A percentile compares a stretch with the other conserved stretches of the same genome.
Evolutionary conservation across 176 grass and related monocot species (phyloP).

Genomic region (Poa annua): DNA sequence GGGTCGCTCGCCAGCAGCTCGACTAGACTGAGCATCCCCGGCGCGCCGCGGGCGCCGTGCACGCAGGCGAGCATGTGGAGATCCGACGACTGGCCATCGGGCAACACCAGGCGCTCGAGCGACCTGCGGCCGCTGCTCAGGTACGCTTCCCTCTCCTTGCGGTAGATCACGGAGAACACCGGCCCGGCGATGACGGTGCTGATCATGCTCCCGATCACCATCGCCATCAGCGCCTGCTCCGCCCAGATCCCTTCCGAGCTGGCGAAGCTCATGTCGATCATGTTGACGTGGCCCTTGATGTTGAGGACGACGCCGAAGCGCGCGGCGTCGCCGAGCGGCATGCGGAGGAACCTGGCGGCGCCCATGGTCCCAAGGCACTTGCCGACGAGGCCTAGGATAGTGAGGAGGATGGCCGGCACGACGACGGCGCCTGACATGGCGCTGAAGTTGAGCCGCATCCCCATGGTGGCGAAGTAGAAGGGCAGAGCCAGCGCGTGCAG

Average conservation of each 20-base stretch:
- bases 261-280: slow-evolving; percentile 55
- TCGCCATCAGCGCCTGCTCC: slow-evolving; percentile 55
- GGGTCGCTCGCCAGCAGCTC: slow-evolving; percentile 43
- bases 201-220: slow-evolving; percentile 54
- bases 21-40: slow-evolving; percentile 46
- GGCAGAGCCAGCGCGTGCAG: slow-evolving; percentile 48
- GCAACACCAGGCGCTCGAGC: slow-evolving; percentile 22
- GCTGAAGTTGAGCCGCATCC: slow-evolving; percentile 52
- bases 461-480: slow-evolving; percentile 57
- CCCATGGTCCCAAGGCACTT: slow-evolving; percentile 44
- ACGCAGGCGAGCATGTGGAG: slow-evolving; percentile 51
- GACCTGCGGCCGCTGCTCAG: slow-evolving; percentile 19
- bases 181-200: slow-evolving; percentile 52
- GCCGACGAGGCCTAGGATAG: slow-evolving; percentile 46
- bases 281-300: slow-evolving; percentile 57
- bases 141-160: slow-evolving; percentile 47
- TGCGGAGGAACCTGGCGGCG: slow-evolving; percentile 43
- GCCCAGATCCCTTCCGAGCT: slow-evolving; percentile 55
- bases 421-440: slow-evolving; percentile 49
- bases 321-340: slow-evolving; percentile 37
- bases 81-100: slow-evolving; percentile 20
- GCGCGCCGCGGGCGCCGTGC: slow-evolving; percentile 34
- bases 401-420: slow-evolving; percentile 48
- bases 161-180: slow-evolving; percentile 41
- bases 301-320: slow-evolving; percentile 52